Conservation (phyloP, 495 filamentous ascomycete genomes). For the Daldinia bambusicola region DNA sequence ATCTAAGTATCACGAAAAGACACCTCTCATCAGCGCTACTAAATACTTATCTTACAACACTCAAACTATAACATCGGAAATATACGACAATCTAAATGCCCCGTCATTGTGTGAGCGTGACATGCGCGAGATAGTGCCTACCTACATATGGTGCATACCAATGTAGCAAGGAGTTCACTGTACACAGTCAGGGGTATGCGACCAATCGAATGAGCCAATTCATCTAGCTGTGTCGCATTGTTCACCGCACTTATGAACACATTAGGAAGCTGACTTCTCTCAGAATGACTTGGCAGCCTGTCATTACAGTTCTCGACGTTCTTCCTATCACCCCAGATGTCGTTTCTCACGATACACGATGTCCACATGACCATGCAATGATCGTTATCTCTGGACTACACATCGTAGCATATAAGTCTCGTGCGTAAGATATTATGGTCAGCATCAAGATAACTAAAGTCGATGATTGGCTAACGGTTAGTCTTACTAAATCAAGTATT, state of each 20-base stretch:
- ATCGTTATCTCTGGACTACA: slow-evolving; percentile 4
- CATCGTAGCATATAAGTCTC: slow-evolving; percentile 4
- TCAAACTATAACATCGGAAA: background rate
- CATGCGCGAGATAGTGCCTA: slow-evolving; percentile 13
- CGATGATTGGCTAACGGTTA: slow-evolving; percentile 28
- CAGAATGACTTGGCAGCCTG: slow-evolving; percentile 40
- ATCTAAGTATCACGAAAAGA: background rate
- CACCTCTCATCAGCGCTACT: slow-evolving; percentile 18
- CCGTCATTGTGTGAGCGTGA: slow-evolving; percentile 17
- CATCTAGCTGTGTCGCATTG: slow-evolving; percentile 28
- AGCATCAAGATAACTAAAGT: slow-evolving; percentile 1
- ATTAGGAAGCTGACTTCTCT: slow-evolving; percentile 39
- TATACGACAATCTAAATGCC: slow-evolving; percentile 12
- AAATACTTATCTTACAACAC: slow-evolving; percentile 12
- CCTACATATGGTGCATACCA: slow-evolving; percentile 7
- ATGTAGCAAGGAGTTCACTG: slow-evolving; percentile 39
- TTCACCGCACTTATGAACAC: slow-evolving; percentile 33
- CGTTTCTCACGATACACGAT: slow-evolving; percentile 18
- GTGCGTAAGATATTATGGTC: slow-evolving; percentile 5
- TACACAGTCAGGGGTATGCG: slow-evolving; percentile 20
- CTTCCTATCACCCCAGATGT: slow-evolving; percentile 13
- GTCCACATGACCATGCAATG: slow-evolving; percentile 15
- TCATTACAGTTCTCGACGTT: slow-evolving; percentile 28
- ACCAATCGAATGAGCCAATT: slow-evolving; percentile 30
- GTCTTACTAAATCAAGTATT: slow-evolving; percentile 30